phyloP scores from a whole-genome alignment of 179 eudicot species.

The Silene coronaria region DNA sequence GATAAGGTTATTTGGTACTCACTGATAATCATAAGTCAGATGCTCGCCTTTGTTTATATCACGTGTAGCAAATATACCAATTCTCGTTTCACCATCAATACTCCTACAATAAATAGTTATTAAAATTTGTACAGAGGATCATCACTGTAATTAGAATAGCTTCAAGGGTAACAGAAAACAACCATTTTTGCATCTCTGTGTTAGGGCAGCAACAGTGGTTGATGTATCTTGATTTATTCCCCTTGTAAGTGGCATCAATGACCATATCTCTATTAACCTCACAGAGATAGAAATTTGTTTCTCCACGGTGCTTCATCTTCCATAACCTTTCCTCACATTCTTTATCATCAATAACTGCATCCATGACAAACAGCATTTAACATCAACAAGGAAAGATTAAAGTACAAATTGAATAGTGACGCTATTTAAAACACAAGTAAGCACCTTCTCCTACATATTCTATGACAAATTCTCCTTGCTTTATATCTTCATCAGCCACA shows the following conservation, averaged over 20 bases:
- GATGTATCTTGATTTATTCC: slow-evolving; percentile 94
- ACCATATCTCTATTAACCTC: slow-evolving; percentile 98
- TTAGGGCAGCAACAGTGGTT: slow-evolving; percentile 96
- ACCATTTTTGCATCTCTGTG: slow-evolving; percentile 99
- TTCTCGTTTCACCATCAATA: slow-evolving; percentile 92
- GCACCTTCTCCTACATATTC: slow-evolving; percentile 99
- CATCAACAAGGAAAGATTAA: slow-evolving; percentile 1
- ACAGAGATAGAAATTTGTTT: slow-evolving; percentile 91
- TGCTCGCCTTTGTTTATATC: slow-evolving; percentile 86
- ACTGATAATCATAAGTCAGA: slow-evolving; percentile 95
- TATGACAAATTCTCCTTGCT: slow-evolving; percentile 79
- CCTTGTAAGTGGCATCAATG: slow-evolving; percentile 94
- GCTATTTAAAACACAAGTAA: slow-evolving; percentile 14
- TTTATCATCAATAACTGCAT: slow-evolving; percentile 96
- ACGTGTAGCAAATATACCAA: slow-evolving; percentile 89
- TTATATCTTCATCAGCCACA: slow-evolving; percentile 92
- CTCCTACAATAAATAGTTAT: slow-evolving; percentile 40
- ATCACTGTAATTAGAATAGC: slow-evolving; percentile 15
- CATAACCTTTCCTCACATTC: slow-evolving; percentile 94
- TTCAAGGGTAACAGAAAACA: slow-evolving; percentile 27
- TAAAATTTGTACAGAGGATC: neutral
- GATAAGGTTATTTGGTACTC: slow-evolving; percentile 24
- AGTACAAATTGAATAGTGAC: slow-evolving; percentile 1
- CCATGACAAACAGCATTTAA: slow-evolving; percentile 12
- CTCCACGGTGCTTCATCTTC: slow-evolving; percentile 89